Evolutionary conservation across 1,139 yeast species (phyloP).

Genomic region (Sugiyamaella pinicola): DNA sequence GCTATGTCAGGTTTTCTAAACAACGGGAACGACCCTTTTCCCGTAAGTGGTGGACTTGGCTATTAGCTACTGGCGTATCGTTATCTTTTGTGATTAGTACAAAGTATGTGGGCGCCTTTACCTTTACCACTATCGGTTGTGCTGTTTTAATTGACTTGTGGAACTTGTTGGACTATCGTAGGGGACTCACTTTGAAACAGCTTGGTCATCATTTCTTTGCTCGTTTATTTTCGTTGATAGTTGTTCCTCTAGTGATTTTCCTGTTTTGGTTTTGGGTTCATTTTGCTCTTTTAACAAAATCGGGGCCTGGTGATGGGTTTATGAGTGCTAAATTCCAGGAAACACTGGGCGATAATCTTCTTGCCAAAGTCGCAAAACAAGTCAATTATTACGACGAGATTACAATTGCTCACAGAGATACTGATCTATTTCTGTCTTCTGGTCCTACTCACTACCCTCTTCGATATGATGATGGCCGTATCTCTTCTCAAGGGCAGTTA

Average conservation of each 20-base stretch:
- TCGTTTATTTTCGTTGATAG: constrained; percentile 69
- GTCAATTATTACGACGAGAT: constrained; percentile 75
- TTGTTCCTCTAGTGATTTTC: constrained; percentile 80
- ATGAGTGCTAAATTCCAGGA: constrained; percentile 95
- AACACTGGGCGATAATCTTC: constrained; percentile 72
- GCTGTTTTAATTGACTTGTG: constrained; percentile 88
- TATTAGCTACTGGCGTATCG: constrained; percentile 76
- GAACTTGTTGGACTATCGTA: constrained; percentile 72
- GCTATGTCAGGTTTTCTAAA: constrained; percentile 79
- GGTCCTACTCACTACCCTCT: constrained; percentile 75
- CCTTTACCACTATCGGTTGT: constrained; percentile 80
- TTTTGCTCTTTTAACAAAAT: constrained; percentile 72
- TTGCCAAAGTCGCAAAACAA: constrained; percentile 69
- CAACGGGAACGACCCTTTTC: constrained; percentile 69
- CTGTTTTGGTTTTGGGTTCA: constrained; percentile 94
- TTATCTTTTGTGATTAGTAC: constrained; percentile 89
- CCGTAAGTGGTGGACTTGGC: constrained; percentile 84
- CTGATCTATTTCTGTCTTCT: constrained; percentile 78
- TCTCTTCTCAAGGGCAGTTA: constrained; percentile 94
- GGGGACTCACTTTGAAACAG: constrained; percentile 63
- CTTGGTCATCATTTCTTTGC: constrained; percentile 74
- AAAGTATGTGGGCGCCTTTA: constrained; percentile 92
- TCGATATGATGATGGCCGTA: constrained; percentile 94
- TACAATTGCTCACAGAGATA: constrained; percentile 75
- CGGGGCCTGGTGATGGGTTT: constrained; percentile 95